These are phyloP conservation scores for Rhodocollybia butyracea DNA, from an alignment of 768 basidiomycete species.

Conservation along the genomic window DNA sequence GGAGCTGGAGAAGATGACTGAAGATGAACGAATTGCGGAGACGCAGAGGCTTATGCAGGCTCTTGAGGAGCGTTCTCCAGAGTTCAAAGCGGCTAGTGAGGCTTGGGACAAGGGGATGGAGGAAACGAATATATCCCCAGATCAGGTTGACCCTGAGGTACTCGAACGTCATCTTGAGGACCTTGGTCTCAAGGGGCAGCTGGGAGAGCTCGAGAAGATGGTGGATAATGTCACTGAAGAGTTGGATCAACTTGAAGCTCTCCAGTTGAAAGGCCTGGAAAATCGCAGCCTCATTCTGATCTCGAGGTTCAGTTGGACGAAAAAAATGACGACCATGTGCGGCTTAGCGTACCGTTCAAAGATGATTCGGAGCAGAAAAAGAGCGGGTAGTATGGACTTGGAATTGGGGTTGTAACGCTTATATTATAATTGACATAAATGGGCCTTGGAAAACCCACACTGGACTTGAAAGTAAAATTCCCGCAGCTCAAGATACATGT, in stretches of 20 bases:
- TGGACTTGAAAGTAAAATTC: no score
- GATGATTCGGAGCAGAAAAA: not conserved
- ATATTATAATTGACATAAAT: no score
- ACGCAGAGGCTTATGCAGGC: not conserved
- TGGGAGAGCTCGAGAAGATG: conserved; percentile 1
- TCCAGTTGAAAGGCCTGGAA: not conserved
- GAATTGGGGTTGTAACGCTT: no score
- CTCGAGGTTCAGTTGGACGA: not conserved
- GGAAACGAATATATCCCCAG: not conserved
- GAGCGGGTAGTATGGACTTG: not conserved
- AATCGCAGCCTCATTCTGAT: not conserved
- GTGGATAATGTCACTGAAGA: conserved; percentile 1
- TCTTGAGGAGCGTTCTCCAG: conserved; percentile 4
- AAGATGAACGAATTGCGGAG: not conserved
- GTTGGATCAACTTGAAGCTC: not conserved
- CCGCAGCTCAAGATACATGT: no score
- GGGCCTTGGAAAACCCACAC: no score
- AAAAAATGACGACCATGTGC: not conserved
- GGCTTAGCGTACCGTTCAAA: conserved; percentile 1
- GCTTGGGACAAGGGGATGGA: not conserved
- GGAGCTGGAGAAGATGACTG: not conserved
- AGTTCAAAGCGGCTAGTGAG: conserved; percentile 4
- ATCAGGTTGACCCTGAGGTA: not conserved
- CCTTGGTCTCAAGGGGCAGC: not conserved
- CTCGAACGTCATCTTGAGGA: not conserved